Percentiles rank a stretch among this genome's conserved stretches.
Evolutionary conservation across 352 stramenopile genomes (phyloP).

Genomic region (Phytophthora parvispora): DNA sequence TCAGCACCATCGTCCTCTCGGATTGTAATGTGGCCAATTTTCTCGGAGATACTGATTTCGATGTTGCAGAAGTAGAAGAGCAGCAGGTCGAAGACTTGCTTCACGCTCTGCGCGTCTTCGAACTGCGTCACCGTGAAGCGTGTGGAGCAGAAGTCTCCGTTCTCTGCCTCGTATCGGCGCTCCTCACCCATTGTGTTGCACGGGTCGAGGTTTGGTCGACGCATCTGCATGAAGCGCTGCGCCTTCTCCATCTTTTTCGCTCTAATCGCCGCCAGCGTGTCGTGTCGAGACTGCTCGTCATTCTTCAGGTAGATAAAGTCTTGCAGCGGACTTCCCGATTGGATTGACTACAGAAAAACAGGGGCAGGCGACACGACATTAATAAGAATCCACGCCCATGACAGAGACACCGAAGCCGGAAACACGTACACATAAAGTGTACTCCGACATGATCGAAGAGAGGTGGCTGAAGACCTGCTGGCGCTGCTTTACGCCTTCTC

Average conservation of each 20-base stretch:
- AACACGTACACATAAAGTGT: conserved; percentile 40
- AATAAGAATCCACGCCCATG: not conserved
- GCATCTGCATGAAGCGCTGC: conserved; percentile 43
- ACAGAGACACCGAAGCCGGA: not conserved
- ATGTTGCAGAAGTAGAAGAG: conserved; percentile 66
- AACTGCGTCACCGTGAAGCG: conserved; percentile 70
- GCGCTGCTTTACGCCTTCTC: conserved; percentile 16
- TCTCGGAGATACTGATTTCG: conserved; percentile 72
- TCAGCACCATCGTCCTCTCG: conserved; percentile 59
- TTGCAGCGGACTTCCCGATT: conserved; percentile 41
- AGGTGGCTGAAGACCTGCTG: conserved; percentile 36
- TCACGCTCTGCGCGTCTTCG: conserved; percentile 34
- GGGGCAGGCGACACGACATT: no score
- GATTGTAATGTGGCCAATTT: conserved; percentile 62
- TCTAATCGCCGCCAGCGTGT: conserved; percentile 22
- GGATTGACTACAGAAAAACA: conserved; percentile 27
- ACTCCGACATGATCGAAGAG: conserved; percentile 45
- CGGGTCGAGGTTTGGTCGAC: conserved; percentile 29
- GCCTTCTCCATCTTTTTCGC: conserved; percentile 36
- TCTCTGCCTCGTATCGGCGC: conserved; percentile 52
- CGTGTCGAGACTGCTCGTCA: conserved; percentile 25
- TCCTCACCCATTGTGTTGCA: conserved; percentile 44
- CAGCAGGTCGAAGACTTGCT: conserved; percentile 55
- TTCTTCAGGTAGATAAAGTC: conserved; percentile 35
- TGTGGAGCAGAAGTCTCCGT: conserved; percentile 61